These are phyloP conservation scores for Eimeria tenella DNA, from an alignment of 169 alveolate species.

Conservation along the genomic window DNA sequence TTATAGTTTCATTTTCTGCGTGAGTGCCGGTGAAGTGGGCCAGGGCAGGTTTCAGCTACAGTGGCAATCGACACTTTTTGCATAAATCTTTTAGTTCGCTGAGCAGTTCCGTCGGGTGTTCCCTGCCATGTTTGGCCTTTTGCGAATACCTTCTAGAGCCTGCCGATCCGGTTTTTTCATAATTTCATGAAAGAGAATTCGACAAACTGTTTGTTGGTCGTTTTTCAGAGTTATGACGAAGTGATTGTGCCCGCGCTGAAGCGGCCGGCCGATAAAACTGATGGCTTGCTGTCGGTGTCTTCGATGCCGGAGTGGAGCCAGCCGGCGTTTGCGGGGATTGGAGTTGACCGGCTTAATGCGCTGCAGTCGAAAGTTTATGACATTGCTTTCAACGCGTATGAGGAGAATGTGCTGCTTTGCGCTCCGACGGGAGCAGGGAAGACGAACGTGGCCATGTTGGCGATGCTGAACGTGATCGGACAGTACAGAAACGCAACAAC, in stretches of 20 bases:
- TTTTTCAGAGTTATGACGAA: constrained; percentile 86
- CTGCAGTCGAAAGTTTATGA: constrained; percentile 96
- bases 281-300: constrained; percentile 52
- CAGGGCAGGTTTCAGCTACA: no score
- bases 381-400: constrained; percentile 94
- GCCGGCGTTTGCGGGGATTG: constrained; percentile 91
- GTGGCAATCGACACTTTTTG: no score
- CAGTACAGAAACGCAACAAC: constrained; percentile 77
- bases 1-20: no score
- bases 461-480: constrained; percentile 96
- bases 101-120: no score
- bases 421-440: constrained; percentile 99
- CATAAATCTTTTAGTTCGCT: no score
- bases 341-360: constrained; percentile 91
- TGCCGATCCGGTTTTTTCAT: no score
- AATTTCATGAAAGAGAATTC: no score
- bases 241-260: constrained; percentile 88
- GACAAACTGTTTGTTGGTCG: not conserved
- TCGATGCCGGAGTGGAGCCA: constrained; percentile 97
- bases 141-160: no score
- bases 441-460: constrained; percentile 99
- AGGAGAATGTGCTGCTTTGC: constrained; percentile 98
- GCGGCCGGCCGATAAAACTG: constrained; percentile 67
- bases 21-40: no score
- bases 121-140: no score